phyloP scores from a whole-genome alignment of 257 asterid genomes.

The Paraleonurus japonicus region DNA sequence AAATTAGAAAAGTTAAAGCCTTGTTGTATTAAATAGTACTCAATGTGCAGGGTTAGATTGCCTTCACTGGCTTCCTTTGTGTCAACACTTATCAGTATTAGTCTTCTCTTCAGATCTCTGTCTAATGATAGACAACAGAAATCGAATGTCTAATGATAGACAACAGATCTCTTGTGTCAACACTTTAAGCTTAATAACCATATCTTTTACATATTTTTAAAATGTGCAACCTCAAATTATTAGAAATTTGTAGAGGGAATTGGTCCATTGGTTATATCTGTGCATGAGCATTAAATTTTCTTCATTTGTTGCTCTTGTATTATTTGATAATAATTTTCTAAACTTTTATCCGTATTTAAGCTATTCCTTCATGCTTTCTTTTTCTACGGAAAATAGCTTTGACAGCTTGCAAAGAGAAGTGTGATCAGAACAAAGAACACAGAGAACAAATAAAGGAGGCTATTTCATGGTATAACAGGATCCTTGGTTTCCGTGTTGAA shows the following conservation, averaged over 20 bases:
- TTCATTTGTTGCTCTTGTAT: neutral
- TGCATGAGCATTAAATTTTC: neutral
- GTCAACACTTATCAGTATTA: neutral
- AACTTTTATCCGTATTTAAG: neutral
- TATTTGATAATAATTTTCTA: constrained; percentile 4
- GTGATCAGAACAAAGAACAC: constrained; percentile 43
- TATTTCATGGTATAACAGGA: constrained; percentile 79
- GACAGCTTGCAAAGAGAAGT: constrained; percentile 51
- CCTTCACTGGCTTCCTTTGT: neutral
- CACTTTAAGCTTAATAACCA: neutral
- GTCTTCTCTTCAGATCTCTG: neutral
- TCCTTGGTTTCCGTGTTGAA: constrained; percentile 87
- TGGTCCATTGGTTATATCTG: neutral
- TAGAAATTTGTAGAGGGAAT: constrained; percentile 4
- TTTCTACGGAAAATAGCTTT: constrained; percentile 43
- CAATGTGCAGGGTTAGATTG: neutral
- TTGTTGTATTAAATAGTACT: neutral
- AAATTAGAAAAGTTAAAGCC: neutral
- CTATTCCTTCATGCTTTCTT: constrained; percentile 19
- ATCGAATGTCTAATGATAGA: neutral
- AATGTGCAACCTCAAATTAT: neutral
- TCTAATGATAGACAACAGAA: neutral
- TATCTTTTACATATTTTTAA: neutral
- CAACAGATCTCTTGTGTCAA: neutral
- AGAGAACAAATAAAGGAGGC: constrained; percentile 75